A percentile compares a stretch with the other conserved stretches of the same genome.
phyloP scores from a whole-genome alignment of 1,139 yeast genomes.

The Yamadazyma songkhlaensis region DNA sequence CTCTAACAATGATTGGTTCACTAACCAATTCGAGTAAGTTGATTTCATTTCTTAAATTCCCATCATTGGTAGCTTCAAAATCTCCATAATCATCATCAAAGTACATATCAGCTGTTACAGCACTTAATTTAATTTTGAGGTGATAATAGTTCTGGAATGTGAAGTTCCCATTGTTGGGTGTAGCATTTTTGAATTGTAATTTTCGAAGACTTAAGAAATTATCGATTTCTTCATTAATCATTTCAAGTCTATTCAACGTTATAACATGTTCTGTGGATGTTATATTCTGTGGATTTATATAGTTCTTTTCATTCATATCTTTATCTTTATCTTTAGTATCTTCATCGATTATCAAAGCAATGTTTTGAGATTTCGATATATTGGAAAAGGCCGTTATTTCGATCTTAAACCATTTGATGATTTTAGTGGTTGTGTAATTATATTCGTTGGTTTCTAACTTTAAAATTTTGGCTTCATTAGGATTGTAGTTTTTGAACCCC shows the following conservation, averaged over 20 bases:
- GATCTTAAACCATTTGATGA: slow-evolving; percentile 38
- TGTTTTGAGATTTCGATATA: slow-evolving; percentile 25
- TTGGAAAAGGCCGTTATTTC: slow-evolving; percentile 39
- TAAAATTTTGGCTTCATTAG: slow-evolving; percentile 24
- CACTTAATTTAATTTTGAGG: slow-evolving; percentile 43
- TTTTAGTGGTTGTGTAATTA: slow-evolving; percentile 35
- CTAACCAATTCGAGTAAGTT: slow-evolving; percentile 33
- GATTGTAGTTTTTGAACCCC: slow-evolving; percentile 21
- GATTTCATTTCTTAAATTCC: slow-evolving; percentile 31
- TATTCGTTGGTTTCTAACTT: slow-evolving; percentile 34
- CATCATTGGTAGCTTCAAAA: slow-evolving; percentile 17
- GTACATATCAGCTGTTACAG: slow-evolving; percentile 43
- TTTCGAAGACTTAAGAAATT: slow-evolving; percentile 36
- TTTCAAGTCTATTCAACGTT: slow-evolving; percentile 24
- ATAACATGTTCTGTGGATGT: slow-evolving; percentile 29
- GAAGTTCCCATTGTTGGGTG: slow-evolving; percentile 62
- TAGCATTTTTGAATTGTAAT: slow-evolving; percentile 60
- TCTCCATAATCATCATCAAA: slow-evolving; percentile 41
- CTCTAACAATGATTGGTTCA: slow-evolving; percentile 61
- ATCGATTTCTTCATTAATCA: slow-evolving; percentile 26
- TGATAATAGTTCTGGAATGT: slow-evolving; percentile 57
- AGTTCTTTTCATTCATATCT: slow-evolving; percentile 17
- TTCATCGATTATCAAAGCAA: slow-evolving; percentile 31
- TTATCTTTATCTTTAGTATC: slow-evolving; percentile 21
- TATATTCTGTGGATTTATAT: slow-evolving; percentile 21